Evolutionary conservation across 139 green algal species (phyloP).

Genomic region (Nannochloris sp.): DNA sequence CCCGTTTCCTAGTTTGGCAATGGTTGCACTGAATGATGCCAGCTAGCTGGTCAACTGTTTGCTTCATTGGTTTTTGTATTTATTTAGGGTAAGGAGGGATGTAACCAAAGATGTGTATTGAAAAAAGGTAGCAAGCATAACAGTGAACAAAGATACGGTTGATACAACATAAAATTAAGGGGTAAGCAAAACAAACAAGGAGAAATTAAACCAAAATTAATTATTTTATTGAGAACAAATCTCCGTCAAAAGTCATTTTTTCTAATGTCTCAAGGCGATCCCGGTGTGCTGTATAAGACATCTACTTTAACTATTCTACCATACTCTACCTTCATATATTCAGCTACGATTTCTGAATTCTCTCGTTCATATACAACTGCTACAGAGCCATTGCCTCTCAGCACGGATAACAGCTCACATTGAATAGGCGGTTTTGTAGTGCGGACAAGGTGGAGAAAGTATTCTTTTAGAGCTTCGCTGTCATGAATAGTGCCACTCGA

Average conservation of each 20-base stretch:
- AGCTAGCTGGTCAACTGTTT: not conserved
- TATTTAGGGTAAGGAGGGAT: not conserved
- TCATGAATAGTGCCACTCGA: not conserved
- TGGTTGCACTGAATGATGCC: not conserved
- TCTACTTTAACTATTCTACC: not conserved
- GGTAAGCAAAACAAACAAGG: not conserved
- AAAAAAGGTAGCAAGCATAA: not conserved
- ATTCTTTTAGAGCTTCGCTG: not conserved
- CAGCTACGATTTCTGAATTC: not conserved
- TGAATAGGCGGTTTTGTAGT: not conserved
- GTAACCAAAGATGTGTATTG: not conserved
- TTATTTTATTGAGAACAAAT: not conserved
- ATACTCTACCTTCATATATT: not conserved
- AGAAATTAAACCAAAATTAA: not conserved
- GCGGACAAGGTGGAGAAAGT: not conserved
- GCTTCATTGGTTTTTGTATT: not conserved
- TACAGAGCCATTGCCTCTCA: not conserved
- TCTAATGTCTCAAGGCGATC: not conserved
- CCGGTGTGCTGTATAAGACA: not conserved
- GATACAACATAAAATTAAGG: not conserved
- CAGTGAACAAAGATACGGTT: too few relatives aligned
- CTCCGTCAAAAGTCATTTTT: not conserved
- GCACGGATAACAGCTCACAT: not conserved
- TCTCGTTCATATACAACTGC: not conserved
- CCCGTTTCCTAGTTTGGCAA: conserved; percentile 19